Evolutionary conservation across 176 grass and related monocot species (phyloP).

Genomic region (Otatea glauca): DNA sequence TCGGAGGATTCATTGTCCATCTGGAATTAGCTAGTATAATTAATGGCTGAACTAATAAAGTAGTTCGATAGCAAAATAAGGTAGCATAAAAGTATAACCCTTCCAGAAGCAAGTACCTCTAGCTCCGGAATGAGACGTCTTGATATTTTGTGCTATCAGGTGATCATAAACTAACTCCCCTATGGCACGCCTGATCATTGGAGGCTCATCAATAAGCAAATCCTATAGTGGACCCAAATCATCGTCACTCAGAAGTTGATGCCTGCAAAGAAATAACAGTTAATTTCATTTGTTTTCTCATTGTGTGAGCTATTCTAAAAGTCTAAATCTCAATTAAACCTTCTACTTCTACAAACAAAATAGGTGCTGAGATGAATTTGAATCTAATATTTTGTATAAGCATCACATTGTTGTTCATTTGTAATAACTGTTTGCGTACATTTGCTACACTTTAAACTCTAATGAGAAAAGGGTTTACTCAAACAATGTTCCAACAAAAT

Average conservation of each 20-base stretch:
- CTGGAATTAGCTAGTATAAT: slow-evolving; percentile 49
- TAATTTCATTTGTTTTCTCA: slow-evolving; percentile 14
- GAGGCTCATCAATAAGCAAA: slow-evolving; percentile 99
- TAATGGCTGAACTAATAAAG: slow-evolving; percentile 34
- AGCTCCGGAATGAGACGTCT: slow-evolving; percentile 69
- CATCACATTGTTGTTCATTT: background rate
- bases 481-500: too few relatives aligned
- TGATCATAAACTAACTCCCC: slow-evolving; percentile 99
- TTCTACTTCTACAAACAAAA: background rate
- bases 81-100: slow-evolving; percentile 22
- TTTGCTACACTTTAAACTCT: too few relatives aligned
- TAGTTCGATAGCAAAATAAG: slow-evolving; percentile 26
- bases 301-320: background rate
- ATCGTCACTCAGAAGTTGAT: slow-evolving; percentile 95
- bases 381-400: background rate
- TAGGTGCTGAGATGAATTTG: background rate
- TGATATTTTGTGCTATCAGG: slow-evolving; percentile 91
- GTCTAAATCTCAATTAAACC: background rate
- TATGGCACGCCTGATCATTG: slow-evolving; percentile 95
- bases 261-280: slow-evolving; percentile 61
- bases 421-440: too few relatives aligned
- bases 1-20: slow-evolving; percentile 81
- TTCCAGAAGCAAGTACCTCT: slow-evolving; percentile 53
- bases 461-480: too few relatives aligned
- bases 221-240: slow-evolving; percentile 94